Evolutionary conservation across 768 basidiomycete genomes (phyloP).

Genomic region (Panellus pusillus): DNA sequence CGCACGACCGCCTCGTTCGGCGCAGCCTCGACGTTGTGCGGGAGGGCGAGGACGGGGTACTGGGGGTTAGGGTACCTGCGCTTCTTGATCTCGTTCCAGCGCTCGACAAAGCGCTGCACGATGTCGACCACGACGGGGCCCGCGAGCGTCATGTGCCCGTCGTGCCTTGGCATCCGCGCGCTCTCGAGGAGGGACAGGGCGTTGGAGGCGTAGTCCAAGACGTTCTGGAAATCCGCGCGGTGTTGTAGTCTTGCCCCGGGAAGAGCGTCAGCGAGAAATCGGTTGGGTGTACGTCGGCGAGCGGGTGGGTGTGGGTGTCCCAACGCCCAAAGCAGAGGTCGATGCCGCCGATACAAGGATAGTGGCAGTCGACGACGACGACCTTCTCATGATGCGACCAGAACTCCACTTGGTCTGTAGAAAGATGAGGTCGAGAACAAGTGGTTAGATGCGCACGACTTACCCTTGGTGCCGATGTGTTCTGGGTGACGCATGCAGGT

Average conservation of each 20-base stretch:
- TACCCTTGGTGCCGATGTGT: constrained; percentile 80
- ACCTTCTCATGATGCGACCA: constrained; percentile 96
- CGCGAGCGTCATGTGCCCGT: constrained; percentile 85
- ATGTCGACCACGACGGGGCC: constrained; percentile 89
- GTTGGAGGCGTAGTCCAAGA: constrained; percentile 74
- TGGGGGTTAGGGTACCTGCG: constrained; percentile 51
- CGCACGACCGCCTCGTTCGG: constrained; percentile 70
- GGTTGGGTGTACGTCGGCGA: constrained; percentile 91
- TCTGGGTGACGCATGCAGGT: constrained; percentile 89
- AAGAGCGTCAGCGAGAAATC: constrained; percentile 81
- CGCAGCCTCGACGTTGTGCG: constrained; percentile 61
- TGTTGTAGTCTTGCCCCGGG: constrained; percentile 93
- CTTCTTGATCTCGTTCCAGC: constrained; percentile 89
- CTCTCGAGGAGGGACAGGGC: constrained; percentile 66
- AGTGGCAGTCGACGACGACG: constrained; percentile 84
- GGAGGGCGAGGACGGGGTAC: constrained; percentile 65
- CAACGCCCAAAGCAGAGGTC: constrained; percentile 98
- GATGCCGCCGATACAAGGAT: constrained; percentile 87
- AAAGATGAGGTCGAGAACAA: background rate
- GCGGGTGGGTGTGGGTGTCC: constrained; percentile 89
- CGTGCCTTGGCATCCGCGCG: constrained; percentile 93
- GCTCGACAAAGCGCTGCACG: constrained; percentile 88
- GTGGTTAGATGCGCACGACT: constrained; percentile 2
- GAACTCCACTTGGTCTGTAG: constrained; percentile 72
- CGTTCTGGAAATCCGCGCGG: constrained; percentile 86